Evolutionary conservation across 768 basidiomycete species (phyloP).

Genomic region (Phylloporus rhodoxanthus): DNA sequence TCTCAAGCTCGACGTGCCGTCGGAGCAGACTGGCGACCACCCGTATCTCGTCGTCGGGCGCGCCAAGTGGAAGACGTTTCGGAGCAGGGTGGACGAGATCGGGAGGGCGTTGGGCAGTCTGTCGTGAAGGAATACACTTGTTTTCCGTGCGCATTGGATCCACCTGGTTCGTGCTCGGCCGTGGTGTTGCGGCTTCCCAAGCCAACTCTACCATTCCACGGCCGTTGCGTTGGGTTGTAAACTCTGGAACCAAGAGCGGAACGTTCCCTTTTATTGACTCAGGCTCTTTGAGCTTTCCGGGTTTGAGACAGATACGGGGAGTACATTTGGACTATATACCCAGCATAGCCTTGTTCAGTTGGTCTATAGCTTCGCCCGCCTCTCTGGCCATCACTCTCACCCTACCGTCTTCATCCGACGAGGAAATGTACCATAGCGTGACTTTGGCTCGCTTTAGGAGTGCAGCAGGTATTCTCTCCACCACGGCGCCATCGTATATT

Average conservation of each 20-base stretch:
- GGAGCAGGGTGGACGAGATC: slow-evolving; percentile 70
- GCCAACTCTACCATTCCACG: slow-evolving; percentile 20
- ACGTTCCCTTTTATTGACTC: slow-evolving; percentile 77
- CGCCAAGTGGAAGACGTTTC: slow-evolving; percentile 64
- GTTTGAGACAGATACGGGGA: slow-evolving; percentile 95
- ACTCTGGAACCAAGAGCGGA: slow-evolving; percentile 52
- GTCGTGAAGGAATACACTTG: slow-evolving; percentile 12
- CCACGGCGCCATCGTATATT: slow-evolving; percentile 37
- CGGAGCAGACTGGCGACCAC: slow-evolving; percentile 46
- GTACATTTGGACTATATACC: slow-evolving; percentile 21
- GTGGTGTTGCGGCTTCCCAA: slow-evolving; percentile 22
- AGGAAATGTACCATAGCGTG: slow-evolving; percentile 63
- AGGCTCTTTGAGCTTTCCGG: slow-evolving; percentile 54
- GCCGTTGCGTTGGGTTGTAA: slow-evolving; percentile 13
- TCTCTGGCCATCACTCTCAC: slow-evolving; percentile 77
- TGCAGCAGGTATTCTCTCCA: slow-evolving; percentile 19
- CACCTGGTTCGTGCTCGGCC: slow-evolving; percentile 22
- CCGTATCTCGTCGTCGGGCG: slow-evolving; percentile 56
- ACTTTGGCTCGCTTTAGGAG: slow-evolving; percentile 47
- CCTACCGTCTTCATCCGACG: slow-evolving; percentile 65
- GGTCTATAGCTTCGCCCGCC: slow-evolving; percentile 47
- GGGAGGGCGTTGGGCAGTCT: slow-evolving; percentile 49
- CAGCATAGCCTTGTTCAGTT: slow-evolving; percentile 45
- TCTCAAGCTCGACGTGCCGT: slow-evolving; percentile 52
- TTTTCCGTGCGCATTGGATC: not conserved